Evolutionary conservation across 768 basidiomycete species (phyloP).

Genomic region (Trametes cingulata): DNA sequence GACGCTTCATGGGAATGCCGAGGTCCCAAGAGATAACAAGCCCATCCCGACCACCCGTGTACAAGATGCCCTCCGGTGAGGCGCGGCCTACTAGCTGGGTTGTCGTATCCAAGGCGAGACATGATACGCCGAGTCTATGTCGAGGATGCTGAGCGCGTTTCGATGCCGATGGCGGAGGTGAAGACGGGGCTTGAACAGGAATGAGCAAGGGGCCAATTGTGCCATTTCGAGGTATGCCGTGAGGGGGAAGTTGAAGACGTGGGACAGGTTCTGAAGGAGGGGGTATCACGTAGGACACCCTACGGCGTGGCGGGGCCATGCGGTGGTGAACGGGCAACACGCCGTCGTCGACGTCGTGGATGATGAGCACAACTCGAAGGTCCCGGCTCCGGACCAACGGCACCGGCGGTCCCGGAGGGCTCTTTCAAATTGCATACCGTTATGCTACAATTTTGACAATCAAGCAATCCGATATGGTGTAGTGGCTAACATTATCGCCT

Average conservation of each 20-base stretch:
- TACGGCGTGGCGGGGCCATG: constrained; percentile 50
- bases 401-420: neutral
- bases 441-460: too few relatives aligned
- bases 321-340: neutral
- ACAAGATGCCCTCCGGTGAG: constrained; percentile 83
- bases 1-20: constrained; percentile 58
- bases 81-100: constrained; percentile 69
- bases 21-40: constrained; percentile 88
- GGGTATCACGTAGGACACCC: constrained; percentile 89
- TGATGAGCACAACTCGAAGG: neutral
- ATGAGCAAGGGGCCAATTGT: constrained; percentile 68
- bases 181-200: constrained; percentile 32
- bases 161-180: neutral
- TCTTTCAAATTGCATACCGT: neutral
- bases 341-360: constrained; percentile 1
- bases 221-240: constrained; percentile 64
- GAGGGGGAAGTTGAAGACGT: constrained; percentile 69
- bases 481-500: constrained; percentile 21
- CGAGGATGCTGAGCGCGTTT: constrained; percentile 55
- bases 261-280: constrained; percentile 63
- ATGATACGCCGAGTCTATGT: constrained; percentile 84
- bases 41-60: constrained; percentile 89
- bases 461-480: constrained; percentile 11
- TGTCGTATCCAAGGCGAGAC: constrained; percentile 84
- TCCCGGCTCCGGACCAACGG: neutral